A percentile compares a stretch with the other conserved stretches of the same genome.
phyloP scores from a whole-genome alignment of 164 flowering plant genomes.

The Protea cynaroides region DNA sequence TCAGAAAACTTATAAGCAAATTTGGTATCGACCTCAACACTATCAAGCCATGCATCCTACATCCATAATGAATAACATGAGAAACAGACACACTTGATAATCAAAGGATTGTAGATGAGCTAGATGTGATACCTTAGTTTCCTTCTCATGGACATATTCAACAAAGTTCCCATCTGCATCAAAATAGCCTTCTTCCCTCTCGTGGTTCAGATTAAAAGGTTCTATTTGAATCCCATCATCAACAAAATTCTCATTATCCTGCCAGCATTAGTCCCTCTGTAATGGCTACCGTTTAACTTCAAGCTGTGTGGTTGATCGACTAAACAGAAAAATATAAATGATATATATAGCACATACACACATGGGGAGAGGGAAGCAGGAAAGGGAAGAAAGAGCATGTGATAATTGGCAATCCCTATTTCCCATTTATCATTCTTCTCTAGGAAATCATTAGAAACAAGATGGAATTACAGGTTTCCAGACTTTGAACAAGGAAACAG shows the following conservation, averaged over 20 bases:
- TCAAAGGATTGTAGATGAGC: constrained; percentile 1
- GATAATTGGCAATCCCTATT: no score
- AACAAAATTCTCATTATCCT: constrained; percentile 58
- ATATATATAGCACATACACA: no score
- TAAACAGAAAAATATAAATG: background rate
- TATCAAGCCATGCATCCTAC: constrained; percentile 99
- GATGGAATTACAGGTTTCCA: background rate
- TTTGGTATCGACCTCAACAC: constrained; percentile 48
- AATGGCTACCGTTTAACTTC: constrained; percentile 16
- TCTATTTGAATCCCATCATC: constrained; percentile 79
- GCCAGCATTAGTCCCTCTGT: constrained; percentile 29
- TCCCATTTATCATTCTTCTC: no score
- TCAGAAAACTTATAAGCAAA: constrained; percentile 23
- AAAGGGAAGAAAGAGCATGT: no score
- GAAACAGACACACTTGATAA: background rate
- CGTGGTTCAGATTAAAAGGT: constrained; percentile 80
- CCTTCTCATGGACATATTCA: constrained; percentile 60
- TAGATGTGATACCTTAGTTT: constrained; percentile 50
- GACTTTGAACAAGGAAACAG: background rate
- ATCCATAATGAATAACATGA: constrained; percentile 8
- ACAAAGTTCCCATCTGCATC: constrained; percentile 82
- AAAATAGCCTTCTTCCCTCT: constrained; percentile 94
- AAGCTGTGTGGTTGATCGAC: constrained; percentile 11
- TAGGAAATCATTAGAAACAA: background rate
- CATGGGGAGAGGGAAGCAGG: no score